Conservation (phyloP, 805 yeast genomes). For the Metschnikowia colocasiae region DNA sequence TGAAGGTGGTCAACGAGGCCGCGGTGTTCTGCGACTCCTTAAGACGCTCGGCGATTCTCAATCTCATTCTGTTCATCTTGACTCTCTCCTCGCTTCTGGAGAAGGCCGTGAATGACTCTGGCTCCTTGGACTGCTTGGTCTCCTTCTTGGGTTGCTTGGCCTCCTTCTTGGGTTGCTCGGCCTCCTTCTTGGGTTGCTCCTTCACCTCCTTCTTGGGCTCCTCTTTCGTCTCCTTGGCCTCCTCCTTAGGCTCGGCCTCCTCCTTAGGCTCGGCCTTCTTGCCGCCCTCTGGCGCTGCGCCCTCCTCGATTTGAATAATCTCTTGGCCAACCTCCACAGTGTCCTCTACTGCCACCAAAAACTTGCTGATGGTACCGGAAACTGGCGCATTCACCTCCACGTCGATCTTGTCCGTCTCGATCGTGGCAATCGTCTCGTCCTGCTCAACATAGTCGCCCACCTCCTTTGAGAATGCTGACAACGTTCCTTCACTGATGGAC, state of each 20-base stretch:
- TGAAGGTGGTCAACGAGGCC: conserved; percentile 95
- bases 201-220: conserved; percentile 18
- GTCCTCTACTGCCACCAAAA: conserved; percentile 79
- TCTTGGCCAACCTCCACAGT: conserved; percentile 97
- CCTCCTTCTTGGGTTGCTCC: conserved; percentile 16
- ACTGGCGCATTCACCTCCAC: conserved; percentile 95
- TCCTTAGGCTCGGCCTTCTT: conserved; percentile 26
- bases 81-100: conserved; percentile 87
- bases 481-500: conserved; percentile 94
- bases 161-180: conserved; percentile 28
- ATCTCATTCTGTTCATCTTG: conserved; percentile 99
- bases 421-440: conserved; percentile 93
- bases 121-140: conserved; percentile 14
- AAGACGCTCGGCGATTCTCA: conserved; percentile 97
- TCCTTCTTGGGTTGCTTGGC: conserved; percentile 22
- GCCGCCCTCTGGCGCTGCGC: conserved; percentile 27
- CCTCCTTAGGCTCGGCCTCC: conserved; percentile 10
- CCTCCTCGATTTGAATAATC: conserved; percentile 79
- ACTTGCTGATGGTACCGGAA: conserved; percentile 82
- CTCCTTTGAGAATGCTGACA: conserved; percentile 59
- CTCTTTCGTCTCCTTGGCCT: conserved; percentile 18
- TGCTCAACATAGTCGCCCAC: conserved; percentile 85
- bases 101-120: conserved; percentile 44
- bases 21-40: conserved; percentile 99
- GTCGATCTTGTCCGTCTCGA: conserved; percentile 97